Base-by-base conservation (phyloP, 148 eudicot species). In the Rhododendron molle region DNA sequence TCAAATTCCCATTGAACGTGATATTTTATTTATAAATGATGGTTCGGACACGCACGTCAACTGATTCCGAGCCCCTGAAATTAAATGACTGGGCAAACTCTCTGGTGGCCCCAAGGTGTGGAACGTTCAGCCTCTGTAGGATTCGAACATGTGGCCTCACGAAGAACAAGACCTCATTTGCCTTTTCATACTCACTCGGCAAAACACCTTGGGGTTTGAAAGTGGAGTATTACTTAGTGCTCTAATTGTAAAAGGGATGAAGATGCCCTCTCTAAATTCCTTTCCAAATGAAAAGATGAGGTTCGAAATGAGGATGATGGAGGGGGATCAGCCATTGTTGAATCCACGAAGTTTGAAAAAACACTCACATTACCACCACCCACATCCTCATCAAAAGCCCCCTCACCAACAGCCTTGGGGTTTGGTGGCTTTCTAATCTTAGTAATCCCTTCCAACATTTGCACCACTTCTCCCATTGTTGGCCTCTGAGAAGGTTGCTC, bases 371-470 rank as follows among this genome's bases (percentile, higher is more conserved):
- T 40, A 40, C 43, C 85, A 5, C 43, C 43, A 40, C 43, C 43
- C 43, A 40, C 43, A 40, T 40, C 6, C 40, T 38, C 92, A 58
- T 84, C 72, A 5, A 91, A 92, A 6, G 47, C 43, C 43, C 43
- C 43, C 43, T 40, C 16, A 2, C 85, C 92, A 36, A 81, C 83
- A 6, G 87, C 86, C 88, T 92, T 94, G 1, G 95, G 95, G 7
- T 90, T 87, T 1, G 96, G 98, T 18, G 98, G 95, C 83, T 78
- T 91, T 50, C 89, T 91, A 23, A 96, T 92, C 83, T 88, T 93
- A 78, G 88, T 60, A 43, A 96, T 87, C n/a, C 98, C 98, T 89
- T 96, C 98, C 0, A 40, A 40, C 43, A 5, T 40, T 40, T 5
- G 43, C 43, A 40, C 43, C 43, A 40, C 43, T 40, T 40, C 43